Evolutionary conservation across 495 filamentous ascomycete species (phyloP), one percentile per base, ranked within the genome.

Genomic region (Penicillium desertorum): DNA sequence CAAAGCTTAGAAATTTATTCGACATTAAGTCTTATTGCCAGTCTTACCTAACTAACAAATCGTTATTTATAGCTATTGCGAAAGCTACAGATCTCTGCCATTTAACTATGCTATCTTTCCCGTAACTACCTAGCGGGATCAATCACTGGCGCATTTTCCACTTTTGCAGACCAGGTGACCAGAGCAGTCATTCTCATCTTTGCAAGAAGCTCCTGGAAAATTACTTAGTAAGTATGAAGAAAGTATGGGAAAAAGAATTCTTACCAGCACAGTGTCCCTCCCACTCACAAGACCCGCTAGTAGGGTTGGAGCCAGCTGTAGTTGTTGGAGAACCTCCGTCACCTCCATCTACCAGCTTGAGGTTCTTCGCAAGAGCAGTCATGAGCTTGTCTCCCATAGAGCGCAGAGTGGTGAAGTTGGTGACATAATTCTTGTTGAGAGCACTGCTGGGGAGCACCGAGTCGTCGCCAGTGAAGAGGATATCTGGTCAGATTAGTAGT

Each of bases 341-440:
- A 0, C 57, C 61, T 17, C 52, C 52, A 37, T 60, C 47, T 3
- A 29, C 48, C 23, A 75, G 48, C 29, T 63, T 60, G 4, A 62
- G 45, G 16, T 58, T 65, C 45, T 63, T 61, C n/a, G 56, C 88
- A 80, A 75, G 57, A 14, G 60, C 45, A 36, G 48, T 61, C 34
- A 69, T 54, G 9, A 72, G 54, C 17, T 56, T 63, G 42, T 74
- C 69, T 3, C 71, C 70, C 65, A 67, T 72, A 7, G 70, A 67
- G 3, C 64, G 67, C 5, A 76, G 55, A 3, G 62, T 65, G 30
- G 37, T 66, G 45, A 76, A 76, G 58, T 76, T 68, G 22, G 73
- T 70, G 20, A 76, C 58, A 30, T 73, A 76, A 57, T 73, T 68
- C 12, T 66, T 57, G 45, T 62, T 61, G 12, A 76, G 49, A 5